These are phyloP conservation scores for Neurospora tetrasperma DNA, from an alignment of 495 filamentous ascomycete genomes.

Conservation along the genomic window DNA sequence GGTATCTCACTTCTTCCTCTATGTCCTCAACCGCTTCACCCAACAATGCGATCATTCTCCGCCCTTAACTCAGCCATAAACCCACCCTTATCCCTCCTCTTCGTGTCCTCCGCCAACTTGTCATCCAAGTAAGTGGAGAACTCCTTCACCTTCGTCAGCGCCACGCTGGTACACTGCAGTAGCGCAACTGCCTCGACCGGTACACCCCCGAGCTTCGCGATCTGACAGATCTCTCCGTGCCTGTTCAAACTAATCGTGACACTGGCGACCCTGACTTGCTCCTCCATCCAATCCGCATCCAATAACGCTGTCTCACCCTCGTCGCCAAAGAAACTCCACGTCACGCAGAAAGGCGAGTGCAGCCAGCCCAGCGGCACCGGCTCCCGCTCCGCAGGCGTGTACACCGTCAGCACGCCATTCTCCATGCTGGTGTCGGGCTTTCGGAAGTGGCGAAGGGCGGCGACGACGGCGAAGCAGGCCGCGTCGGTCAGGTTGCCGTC, in stretches of 20 bases:
- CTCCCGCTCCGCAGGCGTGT: constrained; percentile 72
- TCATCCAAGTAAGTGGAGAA: constrained; percentile 60
- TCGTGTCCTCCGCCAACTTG: constrained; percentile 65
- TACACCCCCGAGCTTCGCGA: constrained; percentile 77
- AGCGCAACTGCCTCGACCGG: constrained; percentile 68
- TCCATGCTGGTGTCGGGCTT: constrained; percentile 78
- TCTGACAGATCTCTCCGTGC: constrained; percentile 82
- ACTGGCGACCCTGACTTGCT: constrained; percentile 75
- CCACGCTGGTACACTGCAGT: constrained; percentile 56
- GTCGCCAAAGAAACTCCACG: constrained; percentile 70
- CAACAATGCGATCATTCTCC: constrained; percentile 54
- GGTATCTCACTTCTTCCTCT: constrained; percentile 24
- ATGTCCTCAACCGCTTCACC: constrained; percentile 19
- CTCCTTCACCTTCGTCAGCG: constrained; percentile 68
- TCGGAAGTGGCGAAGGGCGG: constrained; percentile 80
- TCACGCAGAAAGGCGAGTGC: constrained; percentile 80
- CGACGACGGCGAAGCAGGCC: constrained; percentile 73
- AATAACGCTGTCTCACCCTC: constrained; percentile 49
- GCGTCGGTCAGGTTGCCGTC: constrained; percentile 84
- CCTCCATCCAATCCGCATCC: constrained; percentile 74
- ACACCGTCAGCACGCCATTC: constrained; percentile 72
- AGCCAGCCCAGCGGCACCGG: constrained; percentile 82
- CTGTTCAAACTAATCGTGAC: constrained; percentile 79
- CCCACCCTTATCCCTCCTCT: constrained; percentile 62
- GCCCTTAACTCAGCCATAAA: constrained; percentile 70